A percentile compares a stretch with the other conserved stretches of the same genome.
Evolutionary conservation across 306 rosid species (phyloP).

Genomic region (Begonia masoniana): DNA sequence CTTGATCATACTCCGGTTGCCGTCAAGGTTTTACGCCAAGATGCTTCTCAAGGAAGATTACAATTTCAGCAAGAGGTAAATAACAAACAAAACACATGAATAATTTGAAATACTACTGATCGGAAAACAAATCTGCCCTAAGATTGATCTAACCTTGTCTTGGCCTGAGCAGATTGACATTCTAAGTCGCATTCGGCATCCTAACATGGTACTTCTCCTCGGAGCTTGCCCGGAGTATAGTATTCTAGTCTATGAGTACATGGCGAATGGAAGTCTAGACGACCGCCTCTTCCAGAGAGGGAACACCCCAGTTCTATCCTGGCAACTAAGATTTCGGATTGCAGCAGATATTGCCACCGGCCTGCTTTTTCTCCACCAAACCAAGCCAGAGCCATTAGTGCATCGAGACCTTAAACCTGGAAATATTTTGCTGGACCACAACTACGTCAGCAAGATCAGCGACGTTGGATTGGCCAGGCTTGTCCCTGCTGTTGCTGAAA

Average conservation of each 20-base stretch:
- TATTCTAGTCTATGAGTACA: slow-evolving; percentile 64
- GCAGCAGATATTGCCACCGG: slow-evolving; percentile 83
- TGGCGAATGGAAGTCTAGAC: slow-evolving; percentile 93
- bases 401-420: slow-evolving; percentile 95
- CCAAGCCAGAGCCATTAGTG: slow-evolving; percentile 92
- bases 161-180: slow-evolving; percentile 61
- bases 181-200: slow-evolving; percentile 85
- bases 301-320: slow-evolving; percentile 24
- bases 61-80: slow-evolving; percentile 95
- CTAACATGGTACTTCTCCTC: slow-evolving; percentile 89
- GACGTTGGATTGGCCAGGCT: slow-evolving; percentile 92
- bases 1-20: slow-evolving; percentile 86
- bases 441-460: slow-evolving; percentile 63
- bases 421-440: slow-evolving; percentile 68
- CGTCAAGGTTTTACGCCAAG: slow-evolving; percentile 73
- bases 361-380: slow-evolving; percentile 77
- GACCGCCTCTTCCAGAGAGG: slow-evolving; percentile 47
- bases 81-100: slow-evolving; percentile 1
- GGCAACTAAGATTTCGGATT: slow-evolving; percentile 71
- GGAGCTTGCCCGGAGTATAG: slow-evolving; percentile 96
- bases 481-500: slow-evolving; percentile 72
- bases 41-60: slow-evolving; percentile 63
- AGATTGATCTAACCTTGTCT: background rate
- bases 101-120: background rate
- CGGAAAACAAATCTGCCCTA: background rate